Conservation (phyloP, 805 yeast genomes). For the Novakomyces olei region DNA sequence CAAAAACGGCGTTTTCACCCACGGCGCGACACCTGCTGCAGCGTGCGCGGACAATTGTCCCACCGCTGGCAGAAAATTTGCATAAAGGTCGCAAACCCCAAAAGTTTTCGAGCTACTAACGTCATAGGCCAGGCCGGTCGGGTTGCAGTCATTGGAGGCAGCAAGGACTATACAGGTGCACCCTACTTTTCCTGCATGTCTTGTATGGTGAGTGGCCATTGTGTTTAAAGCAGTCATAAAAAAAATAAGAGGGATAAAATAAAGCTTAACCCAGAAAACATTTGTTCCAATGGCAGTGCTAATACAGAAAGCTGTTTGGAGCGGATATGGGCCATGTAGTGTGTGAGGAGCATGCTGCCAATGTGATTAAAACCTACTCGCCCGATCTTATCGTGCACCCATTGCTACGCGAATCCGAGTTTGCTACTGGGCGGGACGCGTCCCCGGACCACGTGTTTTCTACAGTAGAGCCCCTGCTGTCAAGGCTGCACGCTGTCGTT, state of each 20-base stretch:
- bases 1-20: not conserved
- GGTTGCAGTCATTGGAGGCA: conserved; percentile 75
- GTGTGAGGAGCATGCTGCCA: conserved; percentile 62
- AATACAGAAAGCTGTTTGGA: no score
- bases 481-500: conserved; percentile 57
- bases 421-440: conserved; percentile 11
- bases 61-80: conserved; percentile 48
- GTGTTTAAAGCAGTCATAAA: no score
- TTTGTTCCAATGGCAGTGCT: no score
- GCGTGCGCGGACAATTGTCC: conserved; percentile 36
- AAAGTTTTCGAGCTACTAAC: no score
- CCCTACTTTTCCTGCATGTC: conserved; percentile 81
- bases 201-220: no score
- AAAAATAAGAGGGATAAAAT: no score
- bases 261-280: no score
- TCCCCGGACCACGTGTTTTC: conserved; percentile 9
- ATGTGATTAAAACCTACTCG: conserved; percentile 64
- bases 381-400: conserved; percentile 97
- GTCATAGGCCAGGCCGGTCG: conserved; percentile 78
- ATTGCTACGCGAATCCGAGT: conserved; percentile 33
- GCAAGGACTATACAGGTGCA: conserved; percentile 92
- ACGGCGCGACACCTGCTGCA: conserved; percentile 24
- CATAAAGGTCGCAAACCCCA: no score
- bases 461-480: conserved; percentile 27
- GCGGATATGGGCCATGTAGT: conserved; percentile 74